phyloP scores from a whole-genome alignment of 2,329 filamentous ascomycete genomes.

The Myrmaecium sp. region DNA sequence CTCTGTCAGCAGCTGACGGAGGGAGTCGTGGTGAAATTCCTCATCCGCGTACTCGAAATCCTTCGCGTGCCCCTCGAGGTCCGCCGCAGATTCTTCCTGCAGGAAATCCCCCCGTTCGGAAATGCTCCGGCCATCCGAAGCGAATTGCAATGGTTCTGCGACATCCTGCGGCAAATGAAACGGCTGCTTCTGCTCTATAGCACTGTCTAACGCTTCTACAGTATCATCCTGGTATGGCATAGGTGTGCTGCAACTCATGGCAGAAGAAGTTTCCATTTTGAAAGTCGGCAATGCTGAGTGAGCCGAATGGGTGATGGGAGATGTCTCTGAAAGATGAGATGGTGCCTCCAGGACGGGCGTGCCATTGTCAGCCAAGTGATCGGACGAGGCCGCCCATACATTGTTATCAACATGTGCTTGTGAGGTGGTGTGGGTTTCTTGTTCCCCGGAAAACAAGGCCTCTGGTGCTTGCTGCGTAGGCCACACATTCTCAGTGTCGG shows the following conservation, averaged over 20 bases:
- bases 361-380: not conserved
- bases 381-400: not conserved
- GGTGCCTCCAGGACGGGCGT: not conserved
- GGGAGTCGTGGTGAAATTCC: slow-evolving; percentile 4
- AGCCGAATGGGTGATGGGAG: not conserved
- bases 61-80: not conserved
- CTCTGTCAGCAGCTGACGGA: slow-evolving; percentile 18
- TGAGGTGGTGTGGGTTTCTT: not conserved
- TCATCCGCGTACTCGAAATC: not conserved
- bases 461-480: too few species aligned
- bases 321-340: slow-evolving; percentile 1
- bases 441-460: too few species aligned
- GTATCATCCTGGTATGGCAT: slow-evolving; percentile 6
- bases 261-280: slow-evolving; percentile 5
- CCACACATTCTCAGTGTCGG: too few species aligned
- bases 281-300: slow-evolving; percentile 5
- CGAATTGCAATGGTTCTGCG: slow-evolving; percentile 1
- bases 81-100: not conserved
- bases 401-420: slow-evolving; percentile 1
- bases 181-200: slow-evolving; percentile 1
- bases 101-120: slow-evolving; percentile 1
- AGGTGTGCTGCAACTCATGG: not conserved
- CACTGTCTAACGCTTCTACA: slow-evolving; percentile 4
- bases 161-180: slow-evolving; percentile 4
- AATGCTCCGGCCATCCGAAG: not conserved